These are phyloP conservation scores for Akebia trifoliata DNA, from an alignment of 164 flowering plant species.

Conservation along the genomic window DNA sequence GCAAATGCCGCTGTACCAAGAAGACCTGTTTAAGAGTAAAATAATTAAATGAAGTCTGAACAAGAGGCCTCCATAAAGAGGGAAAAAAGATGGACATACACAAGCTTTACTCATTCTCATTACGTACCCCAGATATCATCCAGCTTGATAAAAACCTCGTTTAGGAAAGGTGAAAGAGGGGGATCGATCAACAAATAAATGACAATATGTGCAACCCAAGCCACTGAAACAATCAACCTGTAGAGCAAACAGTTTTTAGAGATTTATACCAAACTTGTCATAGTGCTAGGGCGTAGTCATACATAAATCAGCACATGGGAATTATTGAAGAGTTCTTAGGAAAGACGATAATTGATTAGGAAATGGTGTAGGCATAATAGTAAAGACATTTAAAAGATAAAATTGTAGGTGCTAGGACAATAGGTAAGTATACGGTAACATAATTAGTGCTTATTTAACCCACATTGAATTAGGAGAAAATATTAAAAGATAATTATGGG, in stretches of 20 bases:
- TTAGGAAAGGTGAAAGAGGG: conserved; percentile 85
- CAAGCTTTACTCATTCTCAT: not conserved
- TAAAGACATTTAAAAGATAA: no score
- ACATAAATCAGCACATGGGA: no score
- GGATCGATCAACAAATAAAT: conserved; percentile 84
- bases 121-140: conserved; percentile 87
- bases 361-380: no score
- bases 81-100: not conserved
- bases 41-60: conserved; percentile 13
- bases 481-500: no score
- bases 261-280: not conserved
- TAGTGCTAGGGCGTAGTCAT: no score
- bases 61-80: conserved; percentile 6
- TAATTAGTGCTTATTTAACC: no score
- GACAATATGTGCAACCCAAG: conserved; percentile 92
- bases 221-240: conserved; percentile 92
- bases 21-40: conserved; percentile 56
- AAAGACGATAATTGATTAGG: no score
- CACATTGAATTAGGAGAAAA: no score
- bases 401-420: no score
- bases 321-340: no score
- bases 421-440: no score
- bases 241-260: not conserved
- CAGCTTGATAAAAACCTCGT: conserved; percentile 89
- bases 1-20: conserved; percentile 97